Base-by-base conservation (phyloP, 2,329 filamentous ascomycete genomes). In the Calonectria honghensis region DNA sequence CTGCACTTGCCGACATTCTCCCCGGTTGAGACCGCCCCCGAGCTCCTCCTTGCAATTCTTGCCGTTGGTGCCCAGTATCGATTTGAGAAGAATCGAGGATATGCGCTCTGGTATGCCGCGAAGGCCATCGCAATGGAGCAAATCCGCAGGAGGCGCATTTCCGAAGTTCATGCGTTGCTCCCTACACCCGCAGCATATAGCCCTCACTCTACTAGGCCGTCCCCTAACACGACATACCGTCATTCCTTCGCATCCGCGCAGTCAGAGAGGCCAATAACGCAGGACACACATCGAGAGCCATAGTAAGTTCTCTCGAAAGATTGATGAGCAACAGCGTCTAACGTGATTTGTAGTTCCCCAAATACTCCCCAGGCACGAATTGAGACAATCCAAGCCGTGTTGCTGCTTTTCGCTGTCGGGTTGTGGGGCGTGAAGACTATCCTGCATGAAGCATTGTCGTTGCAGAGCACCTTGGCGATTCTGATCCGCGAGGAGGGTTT, bases 51-150 rank as follows among this genome's bases (percentile, higher is more conserved):
- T 35, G 93, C 93, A 0, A 90, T 95, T 20, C 86, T 93, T 29
- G 92, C 93, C 0, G 90, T 94, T 2, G 92, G 92, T 16, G 92
- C 92, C 0, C 91, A 93, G 78, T 94, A 93, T 78, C 89, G 91
- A 1, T 92, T 92, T 68, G 91, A 93, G 78, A 90, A 86, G 70
- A 89, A 91, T 61, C 86, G 90, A 52, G 90, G 90, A 2, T 90
- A 92, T 79, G 90, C 89, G 2, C 82, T 93, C 6, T 93, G 91
- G 90, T 92, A 92, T 80, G 90, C 90, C 0, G 89, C 90, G 10
- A 91, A 90, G 80, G 86, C 90, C 5, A 88, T 93, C 20, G 89
- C 90, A 0, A 83, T 89, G 70, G 91, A 92, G 79, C 91, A 92
- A 81, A 91, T 92, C 35, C 86, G 90, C 39, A 86, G 90, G 50